Evolutionary conservation across 306 rosid species (phyloP).

Genomic region (Ziziphus jujuba): DNA sequence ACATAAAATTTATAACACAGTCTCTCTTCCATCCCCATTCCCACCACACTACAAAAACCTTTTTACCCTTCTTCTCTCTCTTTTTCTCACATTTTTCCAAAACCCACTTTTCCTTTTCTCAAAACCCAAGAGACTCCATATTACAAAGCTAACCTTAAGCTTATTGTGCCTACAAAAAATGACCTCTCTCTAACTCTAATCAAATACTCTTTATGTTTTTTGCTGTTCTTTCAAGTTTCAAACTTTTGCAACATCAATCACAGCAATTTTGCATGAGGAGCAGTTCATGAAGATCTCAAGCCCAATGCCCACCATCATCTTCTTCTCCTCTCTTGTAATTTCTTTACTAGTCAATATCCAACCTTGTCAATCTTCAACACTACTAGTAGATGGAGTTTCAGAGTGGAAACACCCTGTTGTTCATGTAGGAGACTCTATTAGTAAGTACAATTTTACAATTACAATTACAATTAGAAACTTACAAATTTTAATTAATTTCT

Average conservation of each 20-base stretch:
- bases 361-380: constrained; percentile 52
- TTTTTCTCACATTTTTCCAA: constrained; percentile 54
- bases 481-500: too few species aligned
- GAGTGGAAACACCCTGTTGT: constrained; percentile 78
- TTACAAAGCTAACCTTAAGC: not conserved
- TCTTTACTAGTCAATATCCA: constrained; percentile 33
- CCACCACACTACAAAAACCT: not conserved
- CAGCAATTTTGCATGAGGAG: constrained; percentile 14
- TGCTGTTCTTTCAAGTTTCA: not conserved
- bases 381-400: constrained; percentile 75
- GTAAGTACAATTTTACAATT: constrained; percentile 44
- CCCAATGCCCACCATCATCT: constrained; percentile 32
- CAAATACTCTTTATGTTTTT: constrained; percentile 21
- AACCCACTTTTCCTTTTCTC: constrained; percentile 32
- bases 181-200: constrained; percentile 21
- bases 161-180: constrained; percentile 3
- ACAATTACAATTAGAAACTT: too few species aligned
- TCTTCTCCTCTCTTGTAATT: constrained; percentile 34
- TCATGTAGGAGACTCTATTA: constrained; percentile 73
- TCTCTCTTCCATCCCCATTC: constrained; percentile 13
- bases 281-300: constrained; percentile 46
- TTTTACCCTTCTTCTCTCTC: constrained; percentile 23
- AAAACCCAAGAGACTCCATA: not conserved
- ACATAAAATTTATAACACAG: constrained; percentile 49
- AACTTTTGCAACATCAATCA: not conserved